Evolutionary conservation across 1,139 yeast species (phyloP), one percentile per base, ranked within the genome.

Genomic region (Keqinozyma sinolaborantium): DNA sequence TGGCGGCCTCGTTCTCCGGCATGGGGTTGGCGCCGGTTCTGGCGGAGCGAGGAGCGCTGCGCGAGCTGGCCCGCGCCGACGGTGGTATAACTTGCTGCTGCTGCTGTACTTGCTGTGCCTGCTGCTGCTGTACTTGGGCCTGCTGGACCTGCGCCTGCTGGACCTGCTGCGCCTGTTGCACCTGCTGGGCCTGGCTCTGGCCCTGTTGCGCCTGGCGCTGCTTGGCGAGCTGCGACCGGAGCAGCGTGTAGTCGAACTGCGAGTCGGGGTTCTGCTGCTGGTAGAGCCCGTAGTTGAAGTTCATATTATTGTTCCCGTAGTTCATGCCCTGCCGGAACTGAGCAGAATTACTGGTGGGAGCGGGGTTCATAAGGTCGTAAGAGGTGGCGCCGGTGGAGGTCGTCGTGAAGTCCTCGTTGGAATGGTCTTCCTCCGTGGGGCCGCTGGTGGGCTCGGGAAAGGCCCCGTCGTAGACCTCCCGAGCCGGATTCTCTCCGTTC

Each of bases 271-370:
- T 40, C 16, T 32, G 40, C 21, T 27, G 37, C 16, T 31, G 42
- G 14, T 33, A 33, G 14, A 30, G 39, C 28, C 41, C 42, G 21
- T 18, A 35, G 26, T 16, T 29, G 43, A 20, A 31, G 41, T 33
- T 28, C 29, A 29, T 30, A 43, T 30, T 16, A 44, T 15, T 27
- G 34, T 15, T 14, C 14, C 15, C 24, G 8, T 23, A 59, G 36
- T 51, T 54, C 25, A 59, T 50, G 15, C 58, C 57, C 33, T 48
- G 56, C 29, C 56, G 56, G 45, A 58, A 63, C 28, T 53, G 61
- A 30, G 35, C 24, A 35, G 30, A 33, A 14, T 31, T 26, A n/a
- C 36, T 18, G 10, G 18, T 28, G 15, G 34, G n/a, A 30, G 40
- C 59, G 16, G 52, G 53, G 32, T 47, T 52, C 53, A 53, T 57